Percentiles rank a stretch among this genome's conserved stretches.
These are phyloP conservation scores for Populus simonii DNA, from an alignment of 345 rosid genomes.

Conservation along the genomic window DNA sequence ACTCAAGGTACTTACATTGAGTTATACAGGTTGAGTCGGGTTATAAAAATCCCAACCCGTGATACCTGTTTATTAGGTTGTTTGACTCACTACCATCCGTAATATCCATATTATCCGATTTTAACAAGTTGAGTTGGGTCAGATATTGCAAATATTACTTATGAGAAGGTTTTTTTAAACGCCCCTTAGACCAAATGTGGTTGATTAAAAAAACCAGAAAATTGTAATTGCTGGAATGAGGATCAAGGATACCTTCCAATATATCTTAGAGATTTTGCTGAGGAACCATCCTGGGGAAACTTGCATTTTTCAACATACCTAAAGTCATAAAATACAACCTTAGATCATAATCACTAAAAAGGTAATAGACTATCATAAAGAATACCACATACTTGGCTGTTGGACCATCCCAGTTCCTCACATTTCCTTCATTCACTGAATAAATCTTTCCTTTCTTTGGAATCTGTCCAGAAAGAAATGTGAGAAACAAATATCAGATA, in stretches of 20 bases:
- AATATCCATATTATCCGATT: no score
- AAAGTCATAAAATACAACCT: conserved; percentile 8
- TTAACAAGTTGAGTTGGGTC: no score
- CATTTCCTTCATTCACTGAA: conserved; percentile 98
- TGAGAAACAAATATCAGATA: not conserved
- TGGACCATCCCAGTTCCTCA: conserved; percentile 93
- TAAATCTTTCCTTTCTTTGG: conserved; percentile 92
- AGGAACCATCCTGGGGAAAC: conserved; percentile 85
- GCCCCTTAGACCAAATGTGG: no score
- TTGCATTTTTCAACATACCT: conserved; percentile 95
- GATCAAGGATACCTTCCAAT: conserved; percentile 69
- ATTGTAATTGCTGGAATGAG: not conserved
- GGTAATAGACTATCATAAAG: not conserved
- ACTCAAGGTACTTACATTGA: no score
- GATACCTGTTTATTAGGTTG: no score
- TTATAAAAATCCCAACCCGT: no score
- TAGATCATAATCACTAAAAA: conserved; percentile 7
- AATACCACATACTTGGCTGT: conserved; percentile 64
- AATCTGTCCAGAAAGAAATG: conserved; percentile 45
- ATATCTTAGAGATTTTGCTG: conserved; percentile 86
- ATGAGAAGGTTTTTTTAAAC: no score
- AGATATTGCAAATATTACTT: no score
- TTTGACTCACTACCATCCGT: no score
- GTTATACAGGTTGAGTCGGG: no score
- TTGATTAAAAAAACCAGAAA: not conserved